Percentiles rank a stretch among this genome's conserved stretches.
These are phyloP conservation scores for Solioccasus polychromus DNA, from an alignment of 768 basidiomycete species.

Conservation along the genomic window DNA sequence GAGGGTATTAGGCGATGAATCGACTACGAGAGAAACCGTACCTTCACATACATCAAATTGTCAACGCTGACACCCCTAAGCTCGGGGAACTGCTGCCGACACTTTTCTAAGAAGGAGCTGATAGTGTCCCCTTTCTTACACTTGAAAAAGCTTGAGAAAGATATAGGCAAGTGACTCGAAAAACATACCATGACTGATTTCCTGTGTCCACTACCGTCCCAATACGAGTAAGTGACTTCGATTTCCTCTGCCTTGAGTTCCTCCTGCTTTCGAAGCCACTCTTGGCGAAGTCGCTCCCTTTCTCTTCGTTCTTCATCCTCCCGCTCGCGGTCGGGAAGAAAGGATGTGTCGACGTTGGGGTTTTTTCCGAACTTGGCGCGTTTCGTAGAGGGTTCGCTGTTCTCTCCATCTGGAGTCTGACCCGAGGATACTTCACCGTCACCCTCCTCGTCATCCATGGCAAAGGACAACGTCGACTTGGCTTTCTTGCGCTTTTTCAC, in stretches of 20 bases:
- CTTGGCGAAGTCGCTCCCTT: conserved; percentile 81
- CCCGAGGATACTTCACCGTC: conserved; percentile 39
- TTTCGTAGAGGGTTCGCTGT: conserved; percentile 55
- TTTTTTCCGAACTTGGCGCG: conserved; percentile 88
- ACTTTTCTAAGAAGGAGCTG: conserved; percentile 85
- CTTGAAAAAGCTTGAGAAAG: conserved; percentile 38
- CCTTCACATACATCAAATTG: conserved; percentile 99
- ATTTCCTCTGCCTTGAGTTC: conserved; percentile 71
- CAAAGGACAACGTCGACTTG: conserved; percentile 90
- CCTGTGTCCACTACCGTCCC: conserved; percentile 97
- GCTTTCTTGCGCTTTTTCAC: conserved; percentile 92
- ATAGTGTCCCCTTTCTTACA: conserved; percentile 97
- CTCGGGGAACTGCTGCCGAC: conserved; percentile 89
- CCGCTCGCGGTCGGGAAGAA: conserved; percentile 95
- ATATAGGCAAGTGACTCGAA: not conserved
- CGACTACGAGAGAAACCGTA: conserved; percentile 29
- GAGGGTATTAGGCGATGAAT: not conserved
- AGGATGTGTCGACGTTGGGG: conserved; percentile 95
- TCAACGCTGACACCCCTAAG: conserved; percentile 87
- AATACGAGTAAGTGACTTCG: conserved; percentile 94
- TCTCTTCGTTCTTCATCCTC: conserved; percentile 90
- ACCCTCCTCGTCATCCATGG: conserved; percentile 74
- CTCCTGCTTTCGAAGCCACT: conserved; percentile 80
- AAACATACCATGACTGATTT: conserved; percentile 81
- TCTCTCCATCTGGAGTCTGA: conserved; percentile 37